A percentile compares a stretch with the other conserved stretches of the same genome.
These are phyloP conservation scores for Diaporthe vaccinii DNA, from an alignment of 2,329 filamentous ascomycete species.

Conservation along the genomic window DNA sequence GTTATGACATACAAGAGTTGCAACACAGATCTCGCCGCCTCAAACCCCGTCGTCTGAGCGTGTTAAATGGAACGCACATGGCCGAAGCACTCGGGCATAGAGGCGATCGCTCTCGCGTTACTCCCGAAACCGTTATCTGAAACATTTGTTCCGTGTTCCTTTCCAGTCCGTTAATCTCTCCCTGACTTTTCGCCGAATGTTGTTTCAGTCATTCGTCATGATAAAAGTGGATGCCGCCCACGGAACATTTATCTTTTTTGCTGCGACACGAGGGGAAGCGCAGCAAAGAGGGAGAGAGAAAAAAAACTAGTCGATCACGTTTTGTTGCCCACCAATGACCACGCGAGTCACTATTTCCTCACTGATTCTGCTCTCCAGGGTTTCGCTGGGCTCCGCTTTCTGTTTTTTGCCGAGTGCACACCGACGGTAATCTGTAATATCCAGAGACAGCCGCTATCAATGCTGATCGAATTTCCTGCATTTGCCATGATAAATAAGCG, in stretches of 20 bases:
- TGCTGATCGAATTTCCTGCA: constrained; percentile 24
- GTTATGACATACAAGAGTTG: constrained; percentile 29
- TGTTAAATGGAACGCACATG: constrained; percentile 4
- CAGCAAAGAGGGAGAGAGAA: not conserved
- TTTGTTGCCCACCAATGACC: constrained; percentile 18
- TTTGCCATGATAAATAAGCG: constrained; percentile 29
- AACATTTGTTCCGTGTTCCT: constrained; percentile 31
- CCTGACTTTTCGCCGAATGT: constrained; percentile 19
- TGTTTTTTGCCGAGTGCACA: not conserved
- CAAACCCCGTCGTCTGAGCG: constrained; percentile 26
- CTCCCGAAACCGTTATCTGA: constrained; percentile 36
- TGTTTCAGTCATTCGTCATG: constrained; percentile 23
- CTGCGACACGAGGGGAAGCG: not conserved
- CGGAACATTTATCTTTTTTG: constrained; percentile 3
- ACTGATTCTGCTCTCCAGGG: constrained; percentile 5
- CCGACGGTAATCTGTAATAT: constrained; percentile 29
- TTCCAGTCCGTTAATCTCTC: constrained; percentile 28
- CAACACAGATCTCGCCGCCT: constrained; percentile 14
- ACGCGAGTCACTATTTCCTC: constrained; percentile 20
- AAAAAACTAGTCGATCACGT: constrained; percentile 27
- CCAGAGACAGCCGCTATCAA: constrained; percentile 5
- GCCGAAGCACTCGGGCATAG: constrained; percentile 6
- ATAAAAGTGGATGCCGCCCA: constrained; percentile 8
- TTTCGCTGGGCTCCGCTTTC: constrained; percentile 11
- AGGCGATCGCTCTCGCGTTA: constrained; percentile 24